phyloP scores from a whole-genome alignment of 768 basidiomycete species.

The Mycena amicta region DNA sequence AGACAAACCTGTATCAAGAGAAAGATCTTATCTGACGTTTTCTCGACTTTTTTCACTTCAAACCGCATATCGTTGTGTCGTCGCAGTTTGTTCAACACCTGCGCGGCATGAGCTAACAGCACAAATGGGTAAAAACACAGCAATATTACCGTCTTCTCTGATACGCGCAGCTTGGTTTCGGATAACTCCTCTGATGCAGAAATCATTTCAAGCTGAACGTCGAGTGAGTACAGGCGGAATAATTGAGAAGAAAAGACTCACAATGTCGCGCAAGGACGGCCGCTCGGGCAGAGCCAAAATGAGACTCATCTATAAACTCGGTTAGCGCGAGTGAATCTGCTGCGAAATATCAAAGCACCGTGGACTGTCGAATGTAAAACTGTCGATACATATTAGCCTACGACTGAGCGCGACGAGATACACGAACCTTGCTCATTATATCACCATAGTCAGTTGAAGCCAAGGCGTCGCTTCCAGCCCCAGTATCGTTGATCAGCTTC shows the following conservation, averaged over 20 bases:
- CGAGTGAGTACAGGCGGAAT: conserved; percentile 2
- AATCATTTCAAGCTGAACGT: conserved; percentile 58
- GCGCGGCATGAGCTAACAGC: neutral
- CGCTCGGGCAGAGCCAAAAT: conserved; percentile 62
- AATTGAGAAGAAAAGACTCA: conserved; percentile 35
- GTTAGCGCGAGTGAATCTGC: no score
- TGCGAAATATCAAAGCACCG: no score
- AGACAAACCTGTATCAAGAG: conserved; percentile 70
- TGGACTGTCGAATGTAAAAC: conserved; percentile 77
- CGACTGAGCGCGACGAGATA: neutral
- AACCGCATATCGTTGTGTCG: conserved; percentile 81
- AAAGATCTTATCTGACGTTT: conserved; percentile 76
- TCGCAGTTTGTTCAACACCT: conserved; percentile 68
- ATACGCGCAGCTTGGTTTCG: conserved; percentile 67
- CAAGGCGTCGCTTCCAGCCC: conserved; percentile 44
- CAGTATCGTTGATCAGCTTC: conserved; percentile 55
- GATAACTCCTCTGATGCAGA: conserved; percentile 74
- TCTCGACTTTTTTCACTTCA: conserved; percentile 68
- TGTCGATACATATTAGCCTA: conserved; percentile 32
- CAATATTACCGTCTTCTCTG: conserved; percentile 68
- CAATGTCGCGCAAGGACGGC: conserved; percentile 67
- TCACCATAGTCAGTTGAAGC: conserved; percentile 77
- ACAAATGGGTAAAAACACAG: neutral
- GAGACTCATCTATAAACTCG: no score
- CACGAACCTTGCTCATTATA: conserved; percentile 78